phyloP scores from a whole-genome alignment of 441 rosid genomes.

The Melastoma candidum region DNA sequence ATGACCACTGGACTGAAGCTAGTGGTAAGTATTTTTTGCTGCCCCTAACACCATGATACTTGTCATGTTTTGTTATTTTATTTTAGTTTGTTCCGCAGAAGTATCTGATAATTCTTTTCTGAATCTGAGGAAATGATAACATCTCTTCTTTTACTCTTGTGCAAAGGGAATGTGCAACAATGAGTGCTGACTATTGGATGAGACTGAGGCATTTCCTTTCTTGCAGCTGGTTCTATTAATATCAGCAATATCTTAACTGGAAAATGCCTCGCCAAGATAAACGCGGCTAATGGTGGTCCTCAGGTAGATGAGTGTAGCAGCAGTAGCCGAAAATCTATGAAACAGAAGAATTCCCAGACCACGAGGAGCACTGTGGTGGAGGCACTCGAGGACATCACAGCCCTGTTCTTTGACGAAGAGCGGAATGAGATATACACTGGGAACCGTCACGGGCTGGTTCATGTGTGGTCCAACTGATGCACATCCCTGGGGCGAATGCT shows the following conservation, averaged over 20 bases:
- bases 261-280: conserved; percentile 87
- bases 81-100: too few relatives aligned
- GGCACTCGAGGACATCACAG: conserved; percentile 92
- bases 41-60: too few relatives aligned
- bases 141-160: too few relatives aligned
- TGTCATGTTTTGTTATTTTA: too few relatives aligned
- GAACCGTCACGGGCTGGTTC: conserved; percentile 76
- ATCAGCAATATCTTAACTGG: conserved; percentile 92
- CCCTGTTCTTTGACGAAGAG: conserved; percentile 89
- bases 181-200: too few relatives aligned
- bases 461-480: conserved; percentile 81
- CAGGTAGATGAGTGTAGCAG: conserved; percentile 35
- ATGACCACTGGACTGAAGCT: conserved; percentile 68
- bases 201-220: too few relatives aligned
- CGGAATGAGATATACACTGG: conserved; percentile 96
- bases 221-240: conserved; percentile 81
- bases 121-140: too few relatives aligned
- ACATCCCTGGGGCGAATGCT: too few relatives aligned
- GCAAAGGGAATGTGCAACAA: too few relatives aligned
- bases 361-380: conserved; percentile 60
- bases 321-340: conserved; percentile 22
- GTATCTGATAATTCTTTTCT: too few relatives aligned
- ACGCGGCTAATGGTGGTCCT: conserved; percentile 42
- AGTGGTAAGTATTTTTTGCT: conserved; percentile 33
- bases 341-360: conserved; percentile 19